Percentiles rank a stretch among this genome's conserved stretches.
Evolutionary conservation across 192 early-diverging fungal genomes (phyloP).

Genomic region (Gorgonomyces haynaldii): DNA sequence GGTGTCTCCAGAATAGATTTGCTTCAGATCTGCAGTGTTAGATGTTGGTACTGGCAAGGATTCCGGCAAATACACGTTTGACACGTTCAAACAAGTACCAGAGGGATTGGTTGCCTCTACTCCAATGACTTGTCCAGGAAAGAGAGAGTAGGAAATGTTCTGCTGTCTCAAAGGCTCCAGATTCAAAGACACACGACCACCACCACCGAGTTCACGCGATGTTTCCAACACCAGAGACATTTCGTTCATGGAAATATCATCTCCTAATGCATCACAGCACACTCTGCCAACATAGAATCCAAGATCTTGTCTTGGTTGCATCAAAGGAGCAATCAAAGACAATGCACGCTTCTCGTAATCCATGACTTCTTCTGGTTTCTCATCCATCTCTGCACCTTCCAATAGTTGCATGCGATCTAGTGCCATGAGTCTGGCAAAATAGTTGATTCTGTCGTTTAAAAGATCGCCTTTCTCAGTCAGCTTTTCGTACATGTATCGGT

Average conservation of each 20-base stretch:
- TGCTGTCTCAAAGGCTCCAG: slow-evolving; percentile 35
- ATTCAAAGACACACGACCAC: slow-evolving; percentile 54
- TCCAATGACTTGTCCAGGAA: slow-evolving; percentile 83
- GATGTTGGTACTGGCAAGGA: slow-evolving; percentile 41
- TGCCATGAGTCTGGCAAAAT: slow-evolving; percentile 33
- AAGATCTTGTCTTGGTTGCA: slow-evolving; percentile 40
- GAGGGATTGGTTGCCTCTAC: slow-evolving; percentile 51
- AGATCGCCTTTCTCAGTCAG: slow-evolving; percentile 52
- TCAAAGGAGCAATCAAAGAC: slow-evolving; percentile 21
- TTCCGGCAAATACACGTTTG: slow-evolving; percentile 22
- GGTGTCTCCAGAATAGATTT: slow-evolving; percentile 28
- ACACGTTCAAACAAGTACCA: slow-evolving; percentile 15
- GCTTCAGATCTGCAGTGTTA: slow-evolving; percentile 20
- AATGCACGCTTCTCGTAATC: background rate
- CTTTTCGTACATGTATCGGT: slow-evolving; percentile 73
- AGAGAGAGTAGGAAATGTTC: slow-evolving; percentile 49
- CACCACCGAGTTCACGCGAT: slow-evolving; percentile 63
- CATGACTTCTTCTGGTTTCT: background rate
- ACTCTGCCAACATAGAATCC: slow-evolving; percentile 69
- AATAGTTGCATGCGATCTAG: slow-evolving; percentile 11
- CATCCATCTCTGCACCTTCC: slow-evolving; percentile 4
- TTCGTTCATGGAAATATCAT: slow-evolving; percentile 48
- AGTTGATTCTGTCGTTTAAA: slow-evolving; percentile 43
- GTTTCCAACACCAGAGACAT: slow-evolving; percentile 70
- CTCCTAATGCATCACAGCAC: slow-evolving; percentile 51